A percentile compares a stretch with the other conserved stretches of the same genome.
Evolutionary conservation across 768 basidiomycete species (phyloP).

Genomic region (Pleurotus cornucopiae): DNA sequence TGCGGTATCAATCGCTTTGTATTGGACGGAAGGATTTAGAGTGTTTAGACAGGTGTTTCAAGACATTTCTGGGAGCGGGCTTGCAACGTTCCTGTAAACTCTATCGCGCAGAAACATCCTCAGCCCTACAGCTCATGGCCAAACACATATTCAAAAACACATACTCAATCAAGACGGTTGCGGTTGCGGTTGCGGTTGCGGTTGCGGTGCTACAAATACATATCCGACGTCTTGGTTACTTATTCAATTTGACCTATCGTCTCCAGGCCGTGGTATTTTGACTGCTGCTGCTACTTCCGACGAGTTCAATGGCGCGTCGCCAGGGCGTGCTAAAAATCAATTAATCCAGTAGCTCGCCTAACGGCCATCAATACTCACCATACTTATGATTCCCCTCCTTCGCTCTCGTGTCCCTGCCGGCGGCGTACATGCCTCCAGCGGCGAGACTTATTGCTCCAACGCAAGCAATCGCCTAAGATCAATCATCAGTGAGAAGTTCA

Average conservation of each 20-base stretch:
- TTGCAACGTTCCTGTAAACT: too few species aligned
- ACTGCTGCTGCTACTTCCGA: neutral
- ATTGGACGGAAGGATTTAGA: too few species aligned
- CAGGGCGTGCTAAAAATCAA: neutral
- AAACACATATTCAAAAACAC: too few species aligned
- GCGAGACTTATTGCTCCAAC: conserved; percentile 11
- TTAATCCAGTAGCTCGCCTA: neutral
- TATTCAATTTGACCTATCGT: neutral
- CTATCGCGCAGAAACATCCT: too few species aligned
- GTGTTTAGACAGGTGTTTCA: too few species aligned
- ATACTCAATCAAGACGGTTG: too few species aligned
- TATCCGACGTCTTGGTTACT: too few species aligned
- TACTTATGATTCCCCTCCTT: conserved; percentile 8
- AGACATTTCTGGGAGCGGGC: too few species aligned
- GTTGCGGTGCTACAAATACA: too few species aligned
- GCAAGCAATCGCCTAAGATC: conserved; percentile 11
- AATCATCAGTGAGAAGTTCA: neutral
- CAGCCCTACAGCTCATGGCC: too few species aligned
- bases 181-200: too few species aligned
- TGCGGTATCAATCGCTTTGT: neutral
- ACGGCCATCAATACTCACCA: neutral
- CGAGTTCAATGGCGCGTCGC: neutral
- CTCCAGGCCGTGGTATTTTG: neutral
- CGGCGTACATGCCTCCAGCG: conserved; percentile 9
- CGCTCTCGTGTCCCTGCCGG: conserved; percentile 6